Base-by-base conservation (phyloP, 2,329 filamentous ascomycete species). In the Trichoderma oligosporum region DNA sequence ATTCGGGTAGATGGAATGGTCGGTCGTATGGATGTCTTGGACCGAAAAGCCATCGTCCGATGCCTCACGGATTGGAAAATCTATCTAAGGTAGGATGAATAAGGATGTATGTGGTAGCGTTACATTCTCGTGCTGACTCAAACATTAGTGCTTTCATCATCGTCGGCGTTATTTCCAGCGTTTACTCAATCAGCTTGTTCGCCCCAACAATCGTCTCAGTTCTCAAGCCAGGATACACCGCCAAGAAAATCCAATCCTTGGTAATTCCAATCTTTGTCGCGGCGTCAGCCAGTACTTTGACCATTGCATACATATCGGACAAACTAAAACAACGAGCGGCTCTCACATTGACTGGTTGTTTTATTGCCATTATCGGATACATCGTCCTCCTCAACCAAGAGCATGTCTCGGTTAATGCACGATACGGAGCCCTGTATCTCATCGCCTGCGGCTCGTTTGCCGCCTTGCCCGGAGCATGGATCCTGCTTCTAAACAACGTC, bases 21-120 rank as follows among this genome's bases (percentile, higher is more conserved):
- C 12, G 52, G 52, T 22, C 52, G 52, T 2, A 55, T 55, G 52
- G 52, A 55, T 2, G 29, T 46, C n/a, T 38, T 55, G 8, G 31
- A 55, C 24, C 22, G 52, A 9, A 55, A 45, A 24, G 41, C 52
- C 18, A 7, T 22, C 1, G 29, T 46, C 20, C 31, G 52, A 55
- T 55, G 52, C 9, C 31, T 55, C 16, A 55, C 52, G 22, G 52
- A 55, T 9, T 55, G 52, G 52, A 55, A 55, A 22, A 45, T 55
- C 2, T 55, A 55, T 38, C 18, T 55, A 2, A 55, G 52, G 52
- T 55, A 38, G 4, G 11, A 6, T 27, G 27, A 31, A 31, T 31
- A 11, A 31, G 11, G 6, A 12, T 6, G 3, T 22, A 5, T 7
- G 9, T 8, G 2, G 24, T 35, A 16, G 31, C 16, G 29, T 22